Base-by-base conservation (phyloP, 331 rosid genomes). In the Malus hybrid region DNA sequence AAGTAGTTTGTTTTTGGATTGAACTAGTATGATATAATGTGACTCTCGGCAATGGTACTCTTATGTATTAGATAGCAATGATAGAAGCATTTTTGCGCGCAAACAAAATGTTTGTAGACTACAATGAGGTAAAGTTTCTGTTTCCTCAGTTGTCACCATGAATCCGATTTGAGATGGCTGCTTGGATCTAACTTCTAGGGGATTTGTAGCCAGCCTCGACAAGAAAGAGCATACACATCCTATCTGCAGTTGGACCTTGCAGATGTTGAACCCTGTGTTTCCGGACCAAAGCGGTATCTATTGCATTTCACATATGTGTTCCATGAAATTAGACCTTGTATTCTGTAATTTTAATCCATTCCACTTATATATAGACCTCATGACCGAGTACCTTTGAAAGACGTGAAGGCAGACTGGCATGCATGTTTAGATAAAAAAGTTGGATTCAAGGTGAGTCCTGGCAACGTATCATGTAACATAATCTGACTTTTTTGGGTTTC, bases 91-190 rank as follows among this genome's bases (percentile, higher is more conserved):
- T 90, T 84, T 91, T 91, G 61, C 88, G 96, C 79, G 96, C 90
- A 70, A 94, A 91, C 79, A 94, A 85, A 27, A 31, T 94, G 89
- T 94, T 87, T 85, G 97, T 94, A 57, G 98, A 94, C 85, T 94
- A 94, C 71, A 86, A 75, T 69, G 98, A 90, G 93, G 98, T 91
- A 82, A 77, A 39, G 44, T 39, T 39, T 39, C 4, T 0, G 44
- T 39, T 39, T 39, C 44, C 44, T 34, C 44, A 39, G 44, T 39
- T 9, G 12, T 39, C 44, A 39, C 44, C 44, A 39, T 39, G 44
- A 39, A 56, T 74, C 63, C 60, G 67, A 66, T n/a, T 9, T 66
- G 20, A 34, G 22, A 66, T 66, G 70, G 28, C 16, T 34, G 27
- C 52, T 42, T 19, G 20, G 52, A 12, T 66, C 70, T 66, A 66